A percentile compares a stretch with the other conserved stretches of the same genome.
Conservation (phyloP, 2,329 filamentous ascomycete species). For the Ascochyta rabiei region DNA sequence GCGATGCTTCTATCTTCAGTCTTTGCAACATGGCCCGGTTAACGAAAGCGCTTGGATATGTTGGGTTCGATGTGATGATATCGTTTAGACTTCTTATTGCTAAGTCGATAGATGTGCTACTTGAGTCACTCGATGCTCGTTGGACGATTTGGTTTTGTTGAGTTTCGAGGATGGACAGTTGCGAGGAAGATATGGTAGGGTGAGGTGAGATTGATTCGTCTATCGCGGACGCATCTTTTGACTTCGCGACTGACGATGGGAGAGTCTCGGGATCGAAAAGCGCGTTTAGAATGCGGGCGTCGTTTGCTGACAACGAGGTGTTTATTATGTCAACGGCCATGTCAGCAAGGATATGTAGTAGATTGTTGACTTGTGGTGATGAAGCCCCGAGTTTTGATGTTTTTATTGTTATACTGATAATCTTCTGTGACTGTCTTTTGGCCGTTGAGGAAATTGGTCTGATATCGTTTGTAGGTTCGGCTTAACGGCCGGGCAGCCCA, state of each 20-base stretch:
- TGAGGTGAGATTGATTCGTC: slow-evolving; percentile 48
- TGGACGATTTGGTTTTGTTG: slow-evolving; percentile 54
- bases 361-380: background rate
- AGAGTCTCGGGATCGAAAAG: slow-evolving; percentile 51
- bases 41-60: slow-evolving; percentile 75
- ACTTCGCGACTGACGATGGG: slow-evolving; percentile 58
- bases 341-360: background rate
- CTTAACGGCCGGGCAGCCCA: slow-evolving; percentile 15
- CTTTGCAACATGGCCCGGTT: slow-evolving; percentile 74
- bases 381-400: background rate
- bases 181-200: slow-evolving; percentile 46
- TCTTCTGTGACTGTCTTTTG: background rate
- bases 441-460: background rate
- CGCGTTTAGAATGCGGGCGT: slow-evolving; percentile 46
- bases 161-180: slow-evolving; percentile 50
- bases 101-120: slow-evolving; percentile 17
- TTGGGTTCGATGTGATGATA: slow-evolving; percentile 64
- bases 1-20: slow-evolving; percentile 48
- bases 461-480: slow-evolving; percentile 18
- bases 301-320: slow-evolving; percentile 51
- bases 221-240: slow-evolving; percentile 53
- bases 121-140: slow-evolving; percentile 24
- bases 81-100: slow-evolving; percentile 53
- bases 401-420: background rate
- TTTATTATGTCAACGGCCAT: slow-evolving; percentile 50